Percentiles rank a stretch among this genome's conserved stretches.
phyloP scores from a whole-genome alignment of 305 asterid genomes.

The Fraxinus ornus region DNA sequence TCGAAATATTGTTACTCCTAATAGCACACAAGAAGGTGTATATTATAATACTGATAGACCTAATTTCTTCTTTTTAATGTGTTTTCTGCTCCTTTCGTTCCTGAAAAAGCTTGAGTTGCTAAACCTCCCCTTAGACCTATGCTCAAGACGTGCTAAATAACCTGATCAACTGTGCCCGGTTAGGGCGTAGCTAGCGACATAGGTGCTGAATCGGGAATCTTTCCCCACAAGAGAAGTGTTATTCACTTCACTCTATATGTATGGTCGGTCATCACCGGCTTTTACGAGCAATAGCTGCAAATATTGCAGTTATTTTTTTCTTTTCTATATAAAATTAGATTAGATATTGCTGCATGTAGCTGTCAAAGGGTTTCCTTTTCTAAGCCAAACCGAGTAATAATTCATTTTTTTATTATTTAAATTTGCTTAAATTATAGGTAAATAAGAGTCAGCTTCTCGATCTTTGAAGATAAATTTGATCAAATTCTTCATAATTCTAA shows the following conservation, averaged over 20 bases:
- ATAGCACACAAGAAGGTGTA: no score
- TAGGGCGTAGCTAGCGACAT: background rate
- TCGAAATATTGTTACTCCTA: no score
- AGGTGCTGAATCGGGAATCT: no score
- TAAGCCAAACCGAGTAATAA: background rate
- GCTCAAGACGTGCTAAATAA: background rate
- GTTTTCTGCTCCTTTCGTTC: background rate
- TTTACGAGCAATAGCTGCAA: background rate
- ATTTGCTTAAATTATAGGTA: background rate
- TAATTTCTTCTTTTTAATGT: no score
- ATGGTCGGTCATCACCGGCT: background rate
- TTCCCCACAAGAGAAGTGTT: no score
- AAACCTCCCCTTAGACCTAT: background rate
- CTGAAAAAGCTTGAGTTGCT: background rate
- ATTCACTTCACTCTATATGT: no score
- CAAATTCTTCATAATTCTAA: background rate
- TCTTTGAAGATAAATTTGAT: background rate
- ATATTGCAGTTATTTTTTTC: background rate
- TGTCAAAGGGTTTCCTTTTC: background rate
- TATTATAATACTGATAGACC: no score
- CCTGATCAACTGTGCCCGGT: no score
- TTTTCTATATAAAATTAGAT: background rate
- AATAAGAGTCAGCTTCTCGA: background rate
- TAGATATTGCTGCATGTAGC: background rate
- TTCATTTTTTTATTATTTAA: background rate